Evolutionary conservation across 2,329 filamentous ascomycete genomes (phyloP).

Genomic region (Calcarisporium arbuscula): DNA sequence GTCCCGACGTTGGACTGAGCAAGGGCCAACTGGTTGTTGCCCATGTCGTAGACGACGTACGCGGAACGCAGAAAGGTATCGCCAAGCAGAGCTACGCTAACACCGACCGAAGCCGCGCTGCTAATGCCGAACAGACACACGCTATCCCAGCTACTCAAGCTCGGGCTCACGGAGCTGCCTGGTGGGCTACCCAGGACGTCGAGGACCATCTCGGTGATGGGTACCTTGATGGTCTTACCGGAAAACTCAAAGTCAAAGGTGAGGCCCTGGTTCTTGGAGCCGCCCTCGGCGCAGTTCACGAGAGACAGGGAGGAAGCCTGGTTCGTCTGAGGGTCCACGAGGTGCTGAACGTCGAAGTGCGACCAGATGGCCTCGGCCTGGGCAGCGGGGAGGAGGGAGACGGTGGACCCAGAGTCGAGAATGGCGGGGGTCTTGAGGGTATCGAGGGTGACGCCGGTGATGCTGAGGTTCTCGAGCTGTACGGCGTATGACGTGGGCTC

Average conservation of each 20-base stretch:
- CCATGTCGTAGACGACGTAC: conserved; percentile 51
- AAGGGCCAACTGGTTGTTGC: conserved; percentile 42
- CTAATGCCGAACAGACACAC: conserved; percentile 52
- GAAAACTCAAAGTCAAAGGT: conserved; percentile 47
- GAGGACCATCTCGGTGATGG: conserved; percentile 47
- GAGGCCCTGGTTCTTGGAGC: conserved; percentile 34
- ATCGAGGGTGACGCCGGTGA: conserved; percentile 25
- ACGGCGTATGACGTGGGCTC: conserved; percentile 33
- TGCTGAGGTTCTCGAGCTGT: conserved; percentile 31
- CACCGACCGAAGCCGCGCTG: conserved; percentile 28
- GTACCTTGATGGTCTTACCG: conserved; percentile 40
- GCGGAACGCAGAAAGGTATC: conserved; percentile 52
- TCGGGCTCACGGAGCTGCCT: conserved; percentile 19
- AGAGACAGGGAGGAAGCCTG: conserved; percentile 37
- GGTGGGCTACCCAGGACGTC: conserved; percentile 35
- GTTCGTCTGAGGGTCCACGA: no score
- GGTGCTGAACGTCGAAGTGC: conserved; percentile 49
- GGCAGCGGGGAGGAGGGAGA: conserved; percentile 60
- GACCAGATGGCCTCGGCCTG: conserved; percentile 45
- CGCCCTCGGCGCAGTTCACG: conserved; percentile 44
- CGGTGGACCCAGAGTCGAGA: conserved; percentile 67
- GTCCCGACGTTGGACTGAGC: conserved; percentile 47
- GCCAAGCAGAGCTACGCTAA: conserved; percentile 39
- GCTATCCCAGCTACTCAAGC: conserved; percentile 31
- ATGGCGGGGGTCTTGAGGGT: conserved; percentile 48